Conservation (phyloP, 1,284 basidiomycete genomes). For the Marasmius fiardii region DNA sequence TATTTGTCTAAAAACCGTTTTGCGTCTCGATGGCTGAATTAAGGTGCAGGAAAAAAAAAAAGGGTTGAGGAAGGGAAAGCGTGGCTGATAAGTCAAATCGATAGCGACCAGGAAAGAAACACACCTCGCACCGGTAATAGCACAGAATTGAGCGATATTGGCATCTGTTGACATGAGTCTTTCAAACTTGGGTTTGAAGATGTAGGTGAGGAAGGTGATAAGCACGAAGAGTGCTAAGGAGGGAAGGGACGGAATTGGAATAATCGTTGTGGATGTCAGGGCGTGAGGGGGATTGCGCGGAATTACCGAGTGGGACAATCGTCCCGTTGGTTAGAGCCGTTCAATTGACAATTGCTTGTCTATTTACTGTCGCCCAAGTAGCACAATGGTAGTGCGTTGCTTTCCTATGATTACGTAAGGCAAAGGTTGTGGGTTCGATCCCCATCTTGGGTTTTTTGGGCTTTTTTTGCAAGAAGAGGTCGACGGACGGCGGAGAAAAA, state of each 20-base stretch:
- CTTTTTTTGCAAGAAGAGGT: too few species aligned
- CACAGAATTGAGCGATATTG: slow-evolving; percentile 56
- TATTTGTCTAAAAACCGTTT: slow-evolving; percentile 69
- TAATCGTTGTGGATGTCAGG: background rate
- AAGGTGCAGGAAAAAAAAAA: slow-evolving; percentile 7
- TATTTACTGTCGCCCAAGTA: background rate
- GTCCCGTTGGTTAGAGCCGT: too few species aligned
- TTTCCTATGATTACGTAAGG: slow-evolving; percentile 6
- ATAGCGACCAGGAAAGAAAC: too few species aligned
- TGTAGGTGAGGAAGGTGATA: background rate
- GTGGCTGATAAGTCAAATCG: too few species aligned
- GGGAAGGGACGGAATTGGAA: background rate
- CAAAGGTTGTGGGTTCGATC: slow-evolving; percentile 10
- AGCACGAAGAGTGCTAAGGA: background rate
- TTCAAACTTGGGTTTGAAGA: background rate
- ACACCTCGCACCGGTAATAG: slow-evolving; percentile 66
- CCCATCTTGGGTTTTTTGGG: slow-evolving; percentile 9
- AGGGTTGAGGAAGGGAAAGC: slow-evolving; percentile 8
- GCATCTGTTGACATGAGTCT: slow-evolving; percentile 30
- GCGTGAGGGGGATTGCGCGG: background rate
- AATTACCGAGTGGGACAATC: too few species aligned
- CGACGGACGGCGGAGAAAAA: too few species aligned
- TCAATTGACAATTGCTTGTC: too few species aligned
- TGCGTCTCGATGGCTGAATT: slow-evolving; percentile 50
- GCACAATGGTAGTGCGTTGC: slow-evolving; percentile 9